These are phyloP conservation scores for Cryphonectria japonica DNA, from an alignment of 2,329 filamentous ascomycete genomes.

Conservation along the genomic window DNA sequence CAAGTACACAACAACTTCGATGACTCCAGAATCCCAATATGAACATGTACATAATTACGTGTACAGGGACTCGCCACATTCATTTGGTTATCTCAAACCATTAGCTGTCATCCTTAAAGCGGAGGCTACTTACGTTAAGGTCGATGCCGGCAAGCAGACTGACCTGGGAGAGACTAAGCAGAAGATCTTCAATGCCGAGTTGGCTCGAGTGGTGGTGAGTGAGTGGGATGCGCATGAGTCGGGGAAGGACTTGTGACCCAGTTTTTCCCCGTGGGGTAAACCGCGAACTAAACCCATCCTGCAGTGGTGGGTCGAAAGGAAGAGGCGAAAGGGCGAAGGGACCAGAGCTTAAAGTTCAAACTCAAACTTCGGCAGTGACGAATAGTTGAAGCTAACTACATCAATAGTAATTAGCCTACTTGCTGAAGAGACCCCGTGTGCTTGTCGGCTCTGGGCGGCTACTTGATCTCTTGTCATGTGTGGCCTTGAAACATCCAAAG, in stretches of 20 bases:
- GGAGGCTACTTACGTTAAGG: neutral
- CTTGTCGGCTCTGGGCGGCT: neutral
- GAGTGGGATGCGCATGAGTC: neutral
- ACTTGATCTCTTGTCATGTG: neutral
- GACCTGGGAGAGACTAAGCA: neutral
- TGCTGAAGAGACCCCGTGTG: slow-evolving; percentile 1
- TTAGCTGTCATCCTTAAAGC: neutral
- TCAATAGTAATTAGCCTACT: neutral
- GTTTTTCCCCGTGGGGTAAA: slow-evolving; percentile 7
- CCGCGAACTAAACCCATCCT: neutral
- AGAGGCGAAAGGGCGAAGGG: slow-evolving; percentile 1
- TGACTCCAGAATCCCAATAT: neutral
- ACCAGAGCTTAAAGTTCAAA: neutral
- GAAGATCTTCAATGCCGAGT: neutral
- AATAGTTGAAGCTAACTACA: neutral
- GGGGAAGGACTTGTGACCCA: neutral
- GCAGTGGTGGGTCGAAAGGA: neutral
- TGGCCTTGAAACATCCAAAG: neutral
- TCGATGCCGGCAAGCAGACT: neutral
- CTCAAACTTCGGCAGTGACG: neutral
- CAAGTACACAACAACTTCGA: too few species aligned
- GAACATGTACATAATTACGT: neutral
- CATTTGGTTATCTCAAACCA: too few species aligned
- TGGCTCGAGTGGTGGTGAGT: too few species aligned
- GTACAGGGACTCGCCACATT: neutral